Conservation (phyloP, 805 yeast species). For the Wickerhamomyces canadensis region DNA sequence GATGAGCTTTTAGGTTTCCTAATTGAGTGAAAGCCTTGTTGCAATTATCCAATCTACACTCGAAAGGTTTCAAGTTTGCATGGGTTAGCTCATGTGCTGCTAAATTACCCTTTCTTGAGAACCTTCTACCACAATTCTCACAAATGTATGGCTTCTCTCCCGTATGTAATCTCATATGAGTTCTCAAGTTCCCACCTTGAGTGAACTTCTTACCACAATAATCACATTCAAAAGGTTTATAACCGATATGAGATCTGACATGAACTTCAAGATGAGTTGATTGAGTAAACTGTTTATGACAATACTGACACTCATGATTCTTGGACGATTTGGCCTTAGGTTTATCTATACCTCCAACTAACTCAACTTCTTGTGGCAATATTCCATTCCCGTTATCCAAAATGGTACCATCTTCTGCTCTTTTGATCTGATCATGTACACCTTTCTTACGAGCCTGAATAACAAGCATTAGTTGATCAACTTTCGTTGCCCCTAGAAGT, state of each 20-base stretch:
- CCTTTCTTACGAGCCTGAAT: slow-evolving; percentile 85
- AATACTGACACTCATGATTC: slow-evolving; percentile 67
- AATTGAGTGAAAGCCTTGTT: slow-evolving; percentile 83
- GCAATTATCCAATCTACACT: slow-evolving; percentile 77
- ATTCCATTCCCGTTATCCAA: slow-evolving; percentile 46
- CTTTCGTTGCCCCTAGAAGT: slow-evolving; percentile 77
- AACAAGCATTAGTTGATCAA: slow-evolving; percentile 86
- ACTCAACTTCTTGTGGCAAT: slow-evolving; percentile 52
- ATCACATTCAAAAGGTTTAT: slow-evolving; percentile 75
- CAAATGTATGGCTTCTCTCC: slow-evolving; percentile 91
- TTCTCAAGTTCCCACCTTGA: slow-evolving; percentile 84
- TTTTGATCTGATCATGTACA: slow-evolving; percentile 55
- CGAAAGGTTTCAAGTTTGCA: slow-evolving; percentile 69
- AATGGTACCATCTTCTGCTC: slow-evolving; percentile 65
- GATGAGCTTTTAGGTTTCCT: slow-evolving; percentile 92
- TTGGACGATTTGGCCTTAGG: slow-evolving; percentile 42
- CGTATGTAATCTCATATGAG: slow-evolving; percentile 81
- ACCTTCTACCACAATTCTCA: slow-evolving; percentile 65
- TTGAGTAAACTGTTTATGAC: slow-evolving; percentile 78
- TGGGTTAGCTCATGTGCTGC: slow-evolving; percentile 87
- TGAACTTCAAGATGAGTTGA: slow-evolving; percentile 91
- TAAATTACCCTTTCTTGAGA: slow-evolving; percentile 87
- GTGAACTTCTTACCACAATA: slow-evolving; percentile 80
- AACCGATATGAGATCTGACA: slow-evolving; percentile 80
- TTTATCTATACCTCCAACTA: slow-evolving; percentile 79